phyloP scores from a whole-genome alignment of 306 rosid species.

The Echinosophora koreensis region DNA sequence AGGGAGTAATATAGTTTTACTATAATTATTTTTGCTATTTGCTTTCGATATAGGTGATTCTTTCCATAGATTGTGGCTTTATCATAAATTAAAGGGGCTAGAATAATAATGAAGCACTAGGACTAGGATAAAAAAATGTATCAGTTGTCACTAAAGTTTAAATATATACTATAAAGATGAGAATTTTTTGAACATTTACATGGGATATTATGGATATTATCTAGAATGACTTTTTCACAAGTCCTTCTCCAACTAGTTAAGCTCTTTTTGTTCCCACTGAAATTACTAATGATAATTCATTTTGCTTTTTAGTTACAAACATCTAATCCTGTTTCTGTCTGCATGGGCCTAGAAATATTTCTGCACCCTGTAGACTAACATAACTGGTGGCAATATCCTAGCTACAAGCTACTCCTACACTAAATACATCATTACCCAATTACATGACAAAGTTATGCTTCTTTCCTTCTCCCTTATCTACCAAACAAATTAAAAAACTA shows the following conservation, averaged over 20 bases:
- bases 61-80: too few species aligned
- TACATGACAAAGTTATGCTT: constrained; percentile 2
- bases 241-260: not conserved
- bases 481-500: not conserved
- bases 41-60: too few species aligned
- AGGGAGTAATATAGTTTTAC: too few species aligned
- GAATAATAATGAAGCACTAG: too few species aligned
- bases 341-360: not conserved
- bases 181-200: too few species aligned
- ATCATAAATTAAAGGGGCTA: too few species aligned
- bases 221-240: not conserved
- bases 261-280: not conserved
- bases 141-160: too few species aligned
- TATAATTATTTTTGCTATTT: too few species aligned
- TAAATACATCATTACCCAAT: constrained; percentile 1
- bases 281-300: not conserved
- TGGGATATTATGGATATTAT: too few species aligned
- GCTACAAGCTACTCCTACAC: constrained; percentile 38
- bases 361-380: constrained; percentile 9
- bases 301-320: not conserved
- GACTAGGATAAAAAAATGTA: too few species aligned
- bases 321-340: not conserved
- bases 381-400: constrained; percentile 5
- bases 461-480: constrained; percentile 15
- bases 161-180: too few species aligned